A percentile compares a stretch with the other conserved stretches of the same genome.
Evolutionary conservation across 352 stramenopile genomes (phyloP).

Genomic region (Phytophthora pistaciae): DNA sequence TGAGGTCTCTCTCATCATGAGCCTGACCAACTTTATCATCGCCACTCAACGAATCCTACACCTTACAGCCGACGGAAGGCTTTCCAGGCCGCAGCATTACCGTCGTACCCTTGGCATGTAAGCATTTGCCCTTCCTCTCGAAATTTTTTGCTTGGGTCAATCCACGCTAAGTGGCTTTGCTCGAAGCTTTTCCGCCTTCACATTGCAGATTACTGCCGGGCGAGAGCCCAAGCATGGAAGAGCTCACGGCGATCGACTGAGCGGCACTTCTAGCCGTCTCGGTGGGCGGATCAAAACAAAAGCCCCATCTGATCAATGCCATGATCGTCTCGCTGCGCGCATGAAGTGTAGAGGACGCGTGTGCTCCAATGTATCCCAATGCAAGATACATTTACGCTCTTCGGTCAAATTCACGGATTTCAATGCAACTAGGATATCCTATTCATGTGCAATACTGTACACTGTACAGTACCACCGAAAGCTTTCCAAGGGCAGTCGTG

Average conservation of each 20-base stretch:
- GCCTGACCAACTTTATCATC: not conserved
- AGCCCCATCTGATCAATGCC: slow-evolving; percentile 22
- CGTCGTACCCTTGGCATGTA: not conserved
- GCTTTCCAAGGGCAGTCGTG: not conserved
- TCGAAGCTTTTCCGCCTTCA: slow-evolving; percentile 14
- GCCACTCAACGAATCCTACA: not conserved
- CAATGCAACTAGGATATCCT: too few species aligned
- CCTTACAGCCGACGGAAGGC: not conserved
- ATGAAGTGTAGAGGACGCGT: not conserved
- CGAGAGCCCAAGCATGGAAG: slow-evolving; percentile 8
- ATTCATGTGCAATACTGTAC: too few species aligned
- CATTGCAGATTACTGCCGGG: slow-evolving; percentile 22
- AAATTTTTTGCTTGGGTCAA: slow-evolving; percentile 14
- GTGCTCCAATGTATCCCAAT: not conserved
- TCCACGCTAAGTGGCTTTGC: slow-evolving; percentile 26
- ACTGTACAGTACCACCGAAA: slow-evolving; percentile 2
- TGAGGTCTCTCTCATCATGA: not conserved
- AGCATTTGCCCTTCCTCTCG: not conserved
- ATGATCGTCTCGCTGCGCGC: slow-evolving; percentile 4
- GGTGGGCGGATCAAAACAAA: slow-evolving; percentile 23
- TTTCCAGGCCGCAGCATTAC: not conserved
- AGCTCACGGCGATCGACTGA: slow-evolving; percentile 7
- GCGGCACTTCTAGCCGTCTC: slow-evolving; percentile 11
- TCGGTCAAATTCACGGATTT: too few species aligned
- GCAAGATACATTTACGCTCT: not conserved